Percentiles rank a stretch among this genome's conserved stretches.
These are phyloP conservation scores for Heterobasidion irregulare DNA, from an alignment of 1,284 basidiomycete species.

Conservation along the genomic window DNA sequence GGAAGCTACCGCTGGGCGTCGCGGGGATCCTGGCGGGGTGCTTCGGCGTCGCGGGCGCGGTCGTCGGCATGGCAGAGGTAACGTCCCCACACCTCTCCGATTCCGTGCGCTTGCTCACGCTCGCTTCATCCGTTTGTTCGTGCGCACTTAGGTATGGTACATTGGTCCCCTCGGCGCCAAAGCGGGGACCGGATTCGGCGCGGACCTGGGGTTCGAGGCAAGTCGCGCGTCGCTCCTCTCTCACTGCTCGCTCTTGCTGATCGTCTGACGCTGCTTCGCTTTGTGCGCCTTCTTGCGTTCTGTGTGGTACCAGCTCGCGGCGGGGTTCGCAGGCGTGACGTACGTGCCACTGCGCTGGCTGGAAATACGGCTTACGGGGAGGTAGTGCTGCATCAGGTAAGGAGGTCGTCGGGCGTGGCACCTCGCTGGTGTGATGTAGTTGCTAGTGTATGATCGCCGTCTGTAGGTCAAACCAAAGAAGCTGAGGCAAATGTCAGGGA, in stretches of 20 bases:
- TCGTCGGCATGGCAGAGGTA: background rate
- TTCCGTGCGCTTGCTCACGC: background rate
- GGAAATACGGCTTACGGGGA: background rate
- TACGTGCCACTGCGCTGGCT: background rate
- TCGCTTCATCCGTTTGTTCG: background rate
- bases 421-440: no score
- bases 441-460: no score
- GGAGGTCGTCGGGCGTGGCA: no score
- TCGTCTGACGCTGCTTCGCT: no score
- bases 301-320: background rate
- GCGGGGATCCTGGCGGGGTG: background rate
- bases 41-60: background rate
- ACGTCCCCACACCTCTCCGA: background rate
- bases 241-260: no score
- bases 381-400: background rate
- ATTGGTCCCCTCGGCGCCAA: background rate
- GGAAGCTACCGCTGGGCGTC: background rate
- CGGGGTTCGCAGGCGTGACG: background rate
- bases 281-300: background rate
- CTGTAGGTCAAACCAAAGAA: no score
- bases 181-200: background rate
- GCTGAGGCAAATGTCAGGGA: no score
- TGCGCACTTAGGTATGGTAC: background rate
- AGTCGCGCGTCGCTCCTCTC: background rate
- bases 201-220: background rate